Conservation (phyloP, 257 asterid species). For the Penstemon barbatus region DNA sequence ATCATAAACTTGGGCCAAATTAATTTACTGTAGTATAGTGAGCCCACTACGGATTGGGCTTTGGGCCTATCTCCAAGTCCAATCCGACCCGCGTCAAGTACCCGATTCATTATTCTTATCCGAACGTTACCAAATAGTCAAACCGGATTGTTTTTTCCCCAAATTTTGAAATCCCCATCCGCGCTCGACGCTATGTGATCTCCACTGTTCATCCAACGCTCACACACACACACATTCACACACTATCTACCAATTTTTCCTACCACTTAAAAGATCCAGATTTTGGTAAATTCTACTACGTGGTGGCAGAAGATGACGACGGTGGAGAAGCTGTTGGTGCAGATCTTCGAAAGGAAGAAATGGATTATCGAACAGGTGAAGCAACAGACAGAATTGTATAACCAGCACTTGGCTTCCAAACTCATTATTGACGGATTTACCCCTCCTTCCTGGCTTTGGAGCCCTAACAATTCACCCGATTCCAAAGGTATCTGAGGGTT, state of each 20-base stretch:
- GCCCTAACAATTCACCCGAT: slow-evolving; percentile 40
- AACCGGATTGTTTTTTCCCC: background rate
- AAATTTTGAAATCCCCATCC: slow-evolving; percentile 34
- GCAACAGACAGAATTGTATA: slow-evolving; percentile 65
- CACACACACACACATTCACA: background rate
- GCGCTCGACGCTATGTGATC: slow-evolving; percentile 35
- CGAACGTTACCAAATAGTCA: background rate
- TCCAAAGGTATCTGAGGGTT: slow-evolving; percentile 43
- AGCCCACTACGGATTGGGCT: no score
- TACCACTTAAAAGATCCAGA: no score
- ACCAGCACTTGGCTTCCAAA: slow-evolving; percentile 73
- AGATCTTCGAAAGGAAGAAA: slow-evolving; percentile 68
- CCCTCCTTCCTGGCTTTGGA: slow-evolving; percentile 84
- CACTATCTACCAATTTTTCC: background rate
- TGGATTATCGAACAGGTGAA: slow-evolving; percentile 65
- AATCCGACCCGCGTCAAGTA: no score
- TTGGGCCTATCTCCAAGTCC: no score
- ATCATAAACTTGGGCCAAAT: no score
- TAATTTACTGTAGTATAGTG: no score
- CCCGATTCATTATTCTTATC: no score
- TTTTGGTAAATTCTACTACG: slow-evolving; percentile 20
- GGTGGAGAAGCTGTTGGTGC: slow-evolving; percentile 70
- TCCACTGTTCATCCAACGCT: slow-evolving; percentile 24
- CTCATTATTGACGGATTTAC: slow-evolving; percentile 63
- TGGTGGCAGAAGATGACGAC: slow-evolving; percentile 48